These are phyloP conservation scores for Trichoderma sp. DNA, from an alignment of 2,329 filamentous ascomycete species.

Conservation along the genomic window DNA sequence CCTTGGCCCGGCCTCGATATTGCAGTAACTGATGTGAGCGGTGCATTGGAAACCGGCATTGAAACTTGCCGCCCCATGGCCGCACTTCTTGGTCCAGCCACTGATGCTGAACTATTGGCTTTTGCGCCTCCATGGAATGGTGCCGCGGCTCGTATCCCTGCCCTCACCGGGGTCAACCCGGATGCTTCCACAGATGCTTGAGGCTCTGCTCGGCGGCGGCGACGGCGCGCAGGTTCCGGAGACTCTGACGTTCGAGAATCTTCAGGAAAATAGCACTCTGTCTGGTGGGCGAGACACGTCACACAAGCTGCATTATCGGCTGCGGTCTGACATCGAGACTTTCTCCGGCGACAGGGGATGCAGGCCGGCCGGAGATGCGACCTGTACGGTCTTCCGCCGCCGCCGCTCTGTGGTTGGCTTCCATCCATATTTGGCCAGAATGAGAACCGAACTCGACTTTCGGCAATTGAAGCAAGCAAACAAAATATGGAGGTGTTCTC, in stretches of 20 bases:
- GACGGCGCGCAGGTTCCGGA: constrained; percentile 31
- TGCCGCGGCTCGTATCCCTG: not conserved
- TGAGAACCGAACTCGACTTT: not conserved
- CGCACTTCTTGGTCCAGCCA: not conserved
- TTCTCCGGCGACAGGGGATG: constrained; percentile 61
- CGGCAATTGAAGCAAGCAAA: not conserved
- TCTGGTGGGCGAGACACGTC: constrained; percentile 61
- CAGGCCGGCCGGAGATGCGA: constrained; percentile 66
- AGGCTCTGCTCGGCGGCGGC: constrained; percentile 27
- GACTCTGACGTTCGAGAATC: constrained; percentile 35
- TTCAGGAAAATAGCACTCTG: constrained; percentile 59
- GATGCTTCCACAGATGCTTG: constrained; percentile 17
- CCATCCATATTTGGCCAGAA: not conserved
- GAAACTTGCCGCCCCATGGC: constrained; percentile 6
- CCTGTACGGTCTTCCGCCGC: constrained; percentile 55
- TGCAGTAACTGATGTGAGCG: not conserved
- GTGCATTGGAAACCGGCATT: not conserved
- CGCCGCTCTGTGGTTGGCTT: constrained; percentile 25
- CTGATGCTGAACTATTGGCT: constrained; percentile 6
- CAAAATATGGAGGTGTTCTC: not conserved
- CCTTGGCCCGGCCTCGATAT: not conserved
- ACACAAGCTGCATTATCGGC: constrained; percentile 56
- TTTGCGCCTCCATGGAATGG: constrained; percentile 15
- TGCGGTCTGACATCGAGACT: constrained; percentile 64
- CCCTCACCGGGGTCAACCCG: not conserved